These are phyloP conservation scores for Yamadazyma epiphylla DNA, from an alignment of 1,139 yeast species.

Conservation along the genomic window DNA sequence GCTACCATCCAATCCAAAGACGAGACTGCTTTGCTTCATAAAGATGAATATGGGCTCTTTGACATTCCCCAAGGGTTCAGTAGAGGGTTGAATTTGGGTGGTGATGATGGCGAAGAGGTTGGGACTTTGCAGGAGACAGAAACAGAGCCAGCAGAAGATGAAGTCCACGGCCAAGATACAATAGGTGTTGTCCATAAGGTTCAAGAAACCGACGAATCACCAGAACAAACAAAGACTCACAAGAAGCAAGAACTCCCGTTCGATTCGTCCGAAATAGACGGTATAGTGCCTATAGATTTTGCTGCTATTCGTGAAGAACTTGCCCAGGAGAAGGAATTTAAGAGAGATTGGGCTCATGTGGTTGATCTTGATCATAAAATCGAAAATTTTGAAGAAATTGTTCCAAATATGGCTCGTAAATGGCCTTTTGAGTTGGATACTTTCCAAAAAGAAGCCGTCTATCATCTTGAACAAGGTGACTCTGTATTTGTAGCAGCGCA, in stretches of 20 bases:
- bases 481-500: conserved; percentile 98
- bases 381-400: conserved; percentile 79
- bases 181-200: background rate
- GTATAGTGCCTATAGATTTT: conserved; percentile 66
- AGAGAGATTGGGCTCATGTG: conserved; percentile 89
- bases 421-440: conserved; percentile 95
- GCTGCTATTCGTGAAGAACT: conserved; percentile 21
- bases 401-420: conserved; percentile 87
- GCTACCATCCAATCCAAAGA: conserved; percentile 22
- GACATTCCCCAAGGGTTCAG: conserved; percentile 80
- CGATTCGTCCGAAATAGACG: conserved; percentile 57
- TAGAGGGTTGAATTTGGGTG: conserved; percentile 55
- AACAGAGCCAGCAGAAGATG: conserved; percentile 2
- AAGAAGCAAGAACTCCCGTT: conserved; percentile 19
- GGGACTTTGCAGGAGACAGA: background rate
- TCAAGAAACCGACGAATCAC: conserved; percentile 2
- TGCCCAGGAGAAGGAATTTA: conserved; percentile 28
- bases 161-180: no score
- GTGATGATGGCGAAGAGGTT: conserved; percentile 17
- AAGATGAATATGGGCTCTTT: conserved; percentile 70
- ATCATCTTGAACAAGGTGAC: conserved; percentile 94
- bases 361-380: conserved; percentile 83
- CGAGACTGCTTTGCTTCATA: conserved; percentile 48
- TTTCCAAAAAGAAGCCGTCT: conserved; percentile 95
- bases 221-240: background rate